Evolutionary conservation across 352 stramenopile genomes (phyloP).

Genomic region (Pythium myriotylum): DNA sequence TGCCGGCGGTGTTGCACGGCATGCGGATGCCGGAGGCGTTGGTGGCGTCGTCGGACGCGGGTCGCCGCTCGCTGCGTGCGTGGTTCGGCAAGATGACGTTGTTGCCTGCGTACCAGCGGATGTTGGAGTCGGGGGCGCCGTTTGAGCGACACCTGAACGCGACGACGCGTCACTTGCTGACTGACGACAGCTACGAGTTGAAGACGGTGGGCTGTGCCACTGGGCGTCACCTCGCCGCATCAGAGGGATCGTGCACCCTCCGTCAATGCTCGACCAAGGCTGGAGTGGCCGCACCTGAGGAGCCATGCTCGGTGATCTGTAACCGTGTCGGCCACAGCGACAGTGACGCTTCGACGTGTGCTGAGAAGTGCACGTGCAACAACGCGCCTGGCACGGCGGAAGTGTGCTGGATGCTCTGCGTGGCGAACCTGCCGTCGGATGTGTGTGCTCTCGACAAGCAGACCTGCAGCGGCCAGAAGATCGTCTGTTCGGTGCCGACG

Average conservation of each 20-base stretch:
- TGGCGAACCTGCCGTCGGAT: conserved; percentile 28
- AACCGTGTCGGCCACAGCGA: conserved; percentile 35
- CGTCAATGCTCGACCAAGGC: conserved; percentile 38
- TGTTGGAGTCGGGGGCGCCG: conserved; percentile 31
- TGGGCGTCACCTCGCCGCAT: conserved; percentile 42
- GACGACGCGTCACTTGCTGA: conserved; percentile 42
- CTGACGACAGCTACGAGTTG: conserved; percentile 28
- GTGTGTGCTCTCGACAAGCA: conserved; percentile 35
- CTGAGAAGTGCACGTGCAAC: conserved; percentile 45
- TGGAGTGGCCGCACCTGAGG: conserved; percentile 28
- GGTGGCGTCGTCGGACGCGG: conserved; percentile 2
- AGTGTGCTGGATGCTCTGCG: conserved; percentile 70
- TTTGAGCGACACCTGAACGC: conserved; percentile 44
- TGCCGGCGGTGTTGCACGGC: conserved; percentile 52
- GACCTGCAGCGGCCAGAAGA: conserved; percentile 34
- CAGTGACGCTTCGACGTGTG: conserved; percentile 40
- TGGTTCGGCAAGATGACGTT: conserved; percentile 67
- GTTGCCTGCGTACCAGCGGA: conserved; percentile 44
- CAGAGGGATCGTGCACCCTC: conserved; percentile 39
- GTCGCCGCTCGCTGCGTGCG: conserved; percentile 36
- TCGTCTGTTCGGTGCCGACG: conserved; percentile 27
- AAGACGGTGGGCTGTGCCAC: conserved; percentile 46
- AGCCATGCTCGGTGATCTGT: conserved; percentile 41
- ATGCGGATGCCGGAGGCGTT: conserved; percentile 54
- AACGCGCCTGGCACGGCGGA: conserved; percentile 32